These are phyloP conservation scores for Trichosporon asahii DNA, from an alignment of 1,284 basidiomycete species.

Conservation along the genomic window DNA sequence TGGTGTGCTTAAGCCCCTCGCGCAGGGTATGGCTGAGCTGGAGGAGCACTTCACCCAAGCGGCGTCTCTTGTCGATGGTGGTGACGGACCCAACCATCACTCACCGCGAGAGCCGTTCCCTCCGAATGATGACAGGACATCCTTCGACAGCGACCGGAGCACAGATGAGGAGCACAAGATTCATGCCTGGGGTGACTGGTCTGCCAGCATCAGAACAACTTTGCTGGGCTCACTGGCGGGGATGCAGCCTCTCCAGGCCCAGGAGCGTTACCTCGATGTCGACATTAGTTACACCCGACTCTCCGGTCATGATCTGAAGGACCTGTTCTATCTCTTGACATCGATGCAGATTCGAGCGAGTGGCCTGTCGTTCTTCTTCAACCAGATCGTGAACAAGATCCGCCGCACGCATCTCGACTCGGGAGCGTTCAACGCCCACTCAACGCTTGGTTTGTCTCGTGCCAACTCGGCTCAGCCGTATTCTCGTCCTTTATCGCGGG, in stretches of 20 bases:
- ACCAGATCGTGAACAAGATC: constrained; percentile 45
- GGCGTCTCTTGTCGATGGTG: not conserved
- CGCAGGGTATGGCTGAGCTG: constrained; percentile 31
- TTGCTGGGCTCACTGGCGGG: constrained; percentile 38
- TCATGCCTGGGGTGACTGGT: constrained; percentile 37
- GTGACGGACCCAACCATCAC: not conserved
- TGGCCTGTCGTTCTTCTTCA: constrained; percentile 51
- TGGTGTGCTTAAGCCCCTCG: constrained; percentile 39
- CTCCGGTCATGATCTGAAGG: constrained; percentile 40
- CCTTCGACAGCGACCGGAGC: constrained; percentile 9
- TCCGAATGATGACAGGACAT: not conserved
- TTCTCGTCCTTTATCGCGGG: not conserved
- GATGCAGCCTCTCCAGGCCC: constrained; percentile 41
- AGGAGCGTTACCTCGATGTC: constrained; percentile 44
- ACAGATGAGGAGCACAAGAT: constrained; percentile 23
- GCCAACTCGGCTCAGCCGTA: not conserved
- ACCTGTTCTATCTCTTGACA: constrained; percentile 40
- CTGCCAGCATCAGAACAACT: constrained; percentile 35
- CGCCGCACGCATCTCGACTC: constrained; percentile 48
- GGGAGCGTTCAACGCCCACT: constrained; percentile 31
- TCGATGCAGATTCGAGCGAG: constrained; percentile 44
- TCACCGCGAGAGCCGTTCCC: not conserved
- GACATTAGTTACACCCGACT: constrained; percentile 47
- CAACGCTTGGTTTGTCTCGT: not conserved
- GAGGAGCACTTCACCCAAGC: constrained; percentile 35